These are phyloP conservation scores for Coriaria nepalensis DNA, from an alignment of 306 rosid genomes.

Conservation along the genomic window DNA sequence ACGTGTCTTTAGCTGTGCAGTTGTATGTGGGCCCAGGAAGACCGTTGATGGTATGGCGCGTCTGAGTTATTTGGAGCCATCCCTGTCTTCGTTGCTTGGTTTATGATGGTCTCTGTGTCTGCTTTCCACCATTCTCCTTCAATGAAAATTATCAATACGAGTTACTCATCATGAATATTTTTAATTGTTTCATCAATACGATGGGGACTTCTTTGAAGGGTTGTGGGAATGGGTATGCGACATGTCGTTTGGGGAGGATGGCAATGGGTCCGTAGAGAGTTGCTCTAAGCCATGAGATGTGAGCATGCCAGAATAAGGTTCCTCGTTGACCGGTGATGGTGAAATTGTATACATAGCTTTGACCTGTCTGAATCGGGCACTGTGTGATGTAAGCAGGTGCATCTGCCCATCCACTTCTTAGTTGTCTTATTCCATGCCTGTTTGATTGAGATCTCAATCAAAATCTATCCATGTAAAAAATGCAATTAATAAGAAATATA, in stretches of 20 bases:
- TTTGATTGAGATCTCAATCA: no score
- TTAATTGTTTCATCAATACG: slow-evolving; percentile 27
- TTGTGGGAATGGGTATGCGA: slow-evolving; percentile 48
- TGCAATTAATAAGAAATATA: no score
- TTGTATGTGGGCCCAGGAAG: slow-evolving; percentile 52
- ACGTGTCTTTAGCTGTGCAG: slow-evolving; percentile 54
- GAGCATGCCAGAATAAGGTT: slow-evolving; percentile 70
- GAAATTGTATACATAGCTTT: slow-evolving; percentile 46
- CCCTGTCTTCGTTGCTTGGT: slow-evolving; percentile 54
- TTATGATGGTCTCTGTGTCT: slow-evolving; percentile 48
- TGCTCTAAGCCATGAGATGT: slow-evolving; percentile 63
- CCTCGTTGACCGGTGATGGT: slow-evolving; percentile 53
- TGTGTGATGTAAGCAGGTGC: slow-evolving; percentile 71
- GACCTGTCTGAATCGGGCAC: slow-evolving; percentile 57
- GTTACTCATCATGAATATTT: neutral
- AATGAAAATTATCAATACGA: neutral
- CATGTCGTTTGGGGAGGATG: slow-evolving; percentile 56
- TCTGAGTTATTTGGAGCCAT: slow-evolving; percentile 56
- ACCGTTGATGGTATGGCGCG: slow-evolving; percentile 58
- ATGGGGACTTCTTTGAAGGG: slow-evolving; percentile 59
- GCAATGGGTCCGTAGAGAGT: slow-evolving; percentile 53
- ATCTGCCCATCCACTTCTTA: slow-evolving; percentile 64
- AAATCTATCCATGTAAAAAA: no score
- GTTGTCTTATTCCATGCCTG: slow-evolving; percentile 56
- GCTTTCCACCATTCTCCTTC: slow-evolving; percentile 83